A percentile compares a stretch with the other conserved stretches of the same genome.
Conservation (phyloP, 148 eudicot genomes). For the Dianthus caryophyllus region DNA sequence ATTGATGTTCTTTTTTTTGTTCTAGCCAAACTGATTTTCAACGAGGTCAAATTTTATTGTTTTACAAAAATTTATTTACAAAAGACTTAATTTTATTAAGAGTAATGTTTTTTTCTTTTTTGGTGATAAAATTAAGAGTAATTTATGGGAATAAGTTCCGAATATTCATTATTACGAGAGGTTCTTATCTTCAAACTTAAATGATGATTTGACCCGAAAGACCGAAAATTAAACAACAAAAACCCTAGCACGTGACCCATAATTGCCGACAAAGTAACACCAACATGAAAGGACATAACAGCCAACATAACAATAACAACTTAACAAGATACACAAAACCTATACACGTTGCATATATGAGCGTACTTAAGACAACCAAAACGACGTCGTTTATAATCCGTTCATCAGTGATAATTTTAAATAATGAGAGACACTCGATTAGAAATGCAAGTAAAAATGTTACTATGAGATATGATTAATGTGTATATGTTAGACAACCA, state of each 20-base stretch:
- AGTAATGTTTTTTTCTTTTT: too few relatives aligned
- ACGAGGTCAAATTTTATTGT: too few relatives aligned
- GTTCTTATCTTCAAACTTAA: too few relatives aligned
- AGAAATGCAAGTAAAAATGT: constrained; percentile 34
- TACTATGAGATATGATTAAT: constrained; percentile 35
- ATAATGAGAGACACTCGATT: constrained; percentile 37
- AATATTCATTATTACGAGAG: too few relatives aligned
- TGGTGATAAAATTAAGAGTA: too few relatives aligned
- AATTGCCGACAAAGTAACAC: constrained; percentile 39
- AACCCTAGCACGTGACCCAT: constrained; percentile 47
- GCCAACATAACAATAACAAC: constrained; percentile 54
- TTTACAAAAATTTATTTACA: too few relatives aligned
- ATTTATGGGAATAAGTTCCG: too few relatives aligned
- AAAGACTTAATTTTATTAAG: too few relatives aligned
- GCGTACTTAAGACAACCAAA: constrained; percentile 21
- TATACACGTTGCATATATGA: constrained; percentile 28
- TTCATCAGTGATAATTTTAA: neutral
- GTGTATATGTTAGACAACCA: too few relatives aligned
- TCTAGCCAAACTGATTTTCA: too few relatives aligned
- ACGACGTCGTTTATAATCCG: too few relatives aligned
- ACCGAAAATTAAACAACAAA: constrained; percentile 35
- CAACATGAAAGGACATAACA: constrained; percentile 53
- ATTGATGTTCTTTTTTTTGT: too few relatives aligned
- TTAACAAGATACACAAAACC: constrained; percentile 40
- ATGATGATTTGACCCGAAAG: constrained; percentile 20